These are phyloP conservation scores for Melanopsichium pennsylvanicum DNA, from an alignment of 1,284 basidiomycete species.

Conservation along the genomic window DNA sequence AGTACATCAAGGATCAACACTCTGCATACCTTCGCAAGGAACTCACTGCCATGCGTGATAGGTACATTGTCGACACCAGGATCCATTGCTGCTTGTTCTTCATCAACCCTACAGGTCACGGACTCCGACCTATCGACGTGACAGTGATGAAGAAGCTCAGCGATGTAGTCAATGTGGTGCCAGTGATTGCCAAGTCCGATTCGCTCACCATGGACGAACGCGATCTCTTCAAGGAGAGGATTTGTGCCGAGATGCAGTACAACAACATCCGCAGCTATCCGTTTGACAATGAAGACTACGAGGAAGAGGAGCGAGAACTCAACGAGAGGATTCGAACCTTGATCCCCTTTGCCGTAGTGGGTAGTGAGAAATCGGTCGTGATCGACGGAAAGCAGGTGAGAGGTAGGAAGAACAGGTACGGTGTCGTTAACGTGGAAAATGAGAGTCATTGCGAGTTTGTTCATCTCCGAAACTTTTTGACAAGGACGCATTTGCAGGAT, in stretches of 20 bases:
- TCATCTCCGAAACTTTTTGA: conserved; percentile 95
- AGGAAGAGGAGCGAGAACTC: conserved; percentile 85
- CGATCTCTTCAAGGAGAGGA: conserved; percentile 91
- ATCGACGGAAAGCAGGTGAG: conserved; percentile 94
- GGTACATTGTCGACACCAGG: conserved; percentile 96
- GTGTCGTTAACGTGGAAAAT: conserved; percentile 92
- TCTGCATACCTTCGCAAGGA: conserved; percentile 98
- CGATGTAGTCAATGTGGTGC: conserved; percentile 98
- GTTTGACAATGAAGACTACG: conserved; percentile 94
- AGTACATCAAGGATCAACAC: conserved; percentile 99
- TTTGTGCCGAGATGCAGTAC: conserved; percentile 89
- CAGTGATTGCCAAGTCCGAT: conserved; percentile 98
- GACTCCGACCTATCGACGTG: conserved; percentile 77
- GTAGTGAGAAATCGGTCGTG: conserved; percentile 90
- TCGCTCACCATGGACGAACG: conserved; percentile 92
- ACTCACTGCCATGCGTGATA: conserved; percentile 96
- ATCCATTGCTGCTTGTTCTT: conserved; percentile 99
- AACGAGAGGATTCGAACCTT: conserved; percentile 91
- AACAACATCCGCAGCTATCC: conserved; percentile 95
- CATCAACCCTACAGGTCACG: conserved; percentile 74
- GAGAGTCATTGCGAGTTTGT: conserved; percentile 97
- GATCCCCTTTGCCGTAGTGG: conserved; percentile 95
- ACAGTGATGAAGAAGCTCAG: conserved; percentile 98
- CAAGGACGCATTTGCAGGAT: conserved; percentile 92
- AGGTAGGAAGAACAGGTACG: conserved; percentile 96